A percentile compares a stretch with the other conserved stretches of the same genome.
Evolutionary conservation across 2,329 filamentous ascomycete species (phyloP).

Genomic region (Setomelanomma holmii): DNA sequence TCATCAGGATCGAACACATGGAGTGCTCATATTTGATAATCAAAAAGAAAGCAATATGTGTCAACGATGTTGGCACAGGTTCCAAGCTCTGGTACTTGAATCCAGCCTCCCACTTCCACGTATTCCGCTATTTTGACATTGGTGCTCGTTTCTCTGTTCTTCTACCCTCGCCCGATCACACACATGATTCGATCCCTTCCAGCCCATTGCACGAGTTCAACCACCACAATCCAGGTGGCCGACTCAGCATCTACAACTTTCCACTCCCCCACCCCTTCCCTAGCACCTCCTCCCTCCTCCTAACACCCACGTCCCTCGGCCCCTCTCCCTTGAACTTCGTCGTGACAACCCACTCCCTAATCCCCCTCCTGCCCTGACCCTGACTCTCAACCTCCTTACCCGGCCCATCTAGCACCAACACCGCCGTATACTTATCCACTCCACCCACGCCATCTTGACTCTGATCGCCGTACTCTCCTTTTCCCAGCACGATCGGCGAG

Average conservation of each 20-base stretch:
- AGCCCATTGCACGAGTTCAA: background rate
- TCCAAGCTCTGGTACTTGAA: no score
- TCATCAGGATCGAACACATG: no score
- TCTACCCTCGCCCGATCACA: no score
- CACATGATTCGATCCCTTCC: no score
- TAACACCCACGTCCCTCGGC: slow-evolving; percentile 63
- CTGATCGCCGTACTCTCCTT: slow-evolving; percentile 44
- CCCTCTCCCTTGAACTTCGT: slow-evolving; percentile 65
- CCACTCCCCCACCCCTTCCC: slow-evolving; percentile 36
- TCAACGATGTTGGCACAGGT: no score
- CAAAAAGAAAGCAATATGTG: no score
- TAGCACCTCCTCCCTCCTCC: slow-evolving; percentile 52
- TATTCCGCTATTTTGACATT: no score
- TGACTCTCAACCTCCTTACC: slow-evolving; percentile 63
- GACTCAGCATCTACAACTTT: slow-evolving; percentile 19
- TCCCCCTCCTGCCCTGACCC: slow-evolving; percentile 56
- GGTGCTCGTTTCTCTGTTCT: no score
- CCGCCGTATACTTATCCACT: slow-evolving; percentile 57
- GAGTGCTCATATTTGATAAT: no score
- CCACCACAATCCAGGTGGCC: no score
- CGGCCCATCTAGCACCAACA: slow-evolving; percentile 62
- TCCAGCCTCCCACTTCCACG: no score
- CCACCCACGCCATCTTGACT: slow-evolving; percentile 40
- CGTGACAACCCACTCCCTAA: slow-evolving; percentile 63
- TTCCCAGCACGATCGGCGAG: slow-evolving; percentile 48